These are phyloP conservation scores for Saturnispora kantuleensis DNA, from an alignment of 805 yeast genomes.

Conservation along the genomic window DNA sequence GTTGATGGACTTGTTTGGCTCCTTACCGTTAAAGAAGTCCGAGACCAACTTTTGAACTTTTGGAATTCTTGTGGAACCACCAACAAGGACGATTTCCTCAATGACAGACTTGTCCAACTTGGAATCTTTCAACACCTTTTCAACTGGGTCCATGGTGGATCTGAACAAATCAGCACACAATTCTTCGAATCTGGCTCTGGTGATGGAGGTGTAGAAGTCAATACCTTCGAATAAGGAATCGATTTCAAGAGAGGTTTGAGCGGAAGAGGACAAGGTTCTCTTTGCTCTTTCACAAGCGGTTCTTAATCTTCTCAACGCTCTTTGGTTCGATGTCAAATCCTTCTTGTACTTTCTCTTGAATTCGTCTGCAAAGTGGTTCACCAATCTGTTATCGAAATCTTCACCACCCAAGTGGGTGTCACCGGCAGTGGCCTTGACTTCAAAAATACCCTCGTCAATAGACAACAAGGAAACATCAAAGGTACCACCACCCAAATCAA, in stretches of 20 bases:
- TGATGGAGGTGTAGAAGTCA: conserved; percentile 91
- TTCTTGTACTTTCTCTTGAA: conserved; percentile 97
- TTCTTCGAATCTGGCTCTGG: conserved; percentile 98
- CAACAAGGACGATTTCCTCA: conserved; percentile 88
- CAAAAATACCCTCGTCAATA: conserved; percentile 93
- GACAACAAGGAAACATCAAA: conserved; percentile 89
- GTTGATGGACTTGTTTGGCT: conserved; percentile 91
- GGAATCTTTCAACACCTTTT: conserved; percentile 86
- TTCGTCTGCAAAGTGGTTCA: conserved; percentile 86
- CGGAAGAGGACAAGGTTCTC: conserved; percentile 94
- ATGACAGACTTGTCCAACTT: conserved; percentile 84
- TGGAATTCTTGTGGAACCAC: conserved; percentile 98
- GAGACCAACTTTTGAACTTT: conserved; percentile 91
- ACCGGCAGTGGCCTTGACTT: conserved; percentile 90
- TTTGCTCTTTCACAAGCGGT: conserved; percentile 98
- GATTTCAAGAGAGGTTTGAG: conserved; percentile 91
- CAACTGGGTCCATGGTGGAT: conserved; percentile 91
- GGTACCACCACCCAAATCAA: conserved; percentile 97
- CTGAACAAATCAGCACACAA: conserved; percentile 90
- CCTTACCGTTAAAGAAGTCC: conserved; percentile 95
- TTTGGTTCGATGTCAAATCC: conserved; percentile 85
- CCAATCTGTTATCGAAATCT: conserved; percentile 95
- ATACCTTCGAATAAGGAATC: conserved; percentile 93
- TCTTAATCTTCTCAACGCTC: conserved; percentile 96
- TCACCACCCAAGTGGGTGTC: conserved; percentile 97